Evolutionary conservation across 2,329 filamentous ascomycete genomes (phyloP).

Genomic region (Teratosphaeria pseudoeucalypti): DNA sequence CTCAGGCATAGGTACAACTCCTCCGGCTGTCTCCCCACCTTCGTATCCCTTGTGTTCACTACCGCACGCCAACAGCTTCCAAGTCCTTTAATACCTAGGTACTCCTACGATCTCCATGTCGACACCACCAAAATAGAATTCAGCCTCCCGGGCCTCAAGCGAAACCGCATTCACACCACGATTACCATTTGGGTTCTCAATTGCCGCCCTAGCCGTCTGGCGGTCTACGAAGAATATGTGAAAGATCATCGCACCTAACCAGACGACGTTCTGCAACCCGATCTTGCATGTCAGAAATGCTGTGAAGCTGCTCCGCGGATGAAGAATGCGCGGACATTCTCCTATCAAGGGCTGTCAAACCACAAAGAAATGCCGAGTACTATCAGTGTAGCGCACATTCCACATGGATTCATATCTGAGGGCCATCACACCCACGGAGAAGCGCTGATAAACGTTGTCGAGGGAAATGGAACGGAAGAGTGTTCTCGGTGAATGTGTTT

Average conservation of each 20-base stretch:
- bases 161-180: conserved; percentile 14
- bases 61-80: conserved; percentile 6
- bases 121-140: conserved; percentile 22
- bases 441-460: background rate
- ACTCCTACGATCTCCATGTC: no score
- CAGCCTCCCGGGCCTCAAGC: conserved; percentile 24
- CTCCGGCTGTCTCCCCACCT: background rate
- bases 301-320: conserved; percentile 9
- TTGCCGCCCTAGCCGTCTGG: conserved; percentile 19
- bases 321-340: no score
- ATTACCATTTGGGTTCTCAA: conserved; percentile 1
- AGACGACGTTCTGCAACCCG: conserved; percentile 15
- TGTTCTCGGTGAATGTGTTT: background rate
- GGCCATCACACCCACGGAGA: background rate
- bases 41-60: background rate
- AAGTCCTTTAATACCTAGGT: no score
- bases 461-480: background rate
- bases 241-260: conserved; percentile 19
- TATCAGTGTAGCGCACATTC: no score
- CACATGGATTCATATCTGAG: background rate
- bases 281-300: conserved; percentile 14
- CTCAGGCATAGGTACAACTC: background rate
- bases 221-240: conserved; percentile 24
- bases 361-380: no score
- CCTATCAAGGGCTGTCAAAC: no score